Conservation (phyloP, 2,329 filamentous ascomycete species). For the Talaromyces marneffei region DNA sequence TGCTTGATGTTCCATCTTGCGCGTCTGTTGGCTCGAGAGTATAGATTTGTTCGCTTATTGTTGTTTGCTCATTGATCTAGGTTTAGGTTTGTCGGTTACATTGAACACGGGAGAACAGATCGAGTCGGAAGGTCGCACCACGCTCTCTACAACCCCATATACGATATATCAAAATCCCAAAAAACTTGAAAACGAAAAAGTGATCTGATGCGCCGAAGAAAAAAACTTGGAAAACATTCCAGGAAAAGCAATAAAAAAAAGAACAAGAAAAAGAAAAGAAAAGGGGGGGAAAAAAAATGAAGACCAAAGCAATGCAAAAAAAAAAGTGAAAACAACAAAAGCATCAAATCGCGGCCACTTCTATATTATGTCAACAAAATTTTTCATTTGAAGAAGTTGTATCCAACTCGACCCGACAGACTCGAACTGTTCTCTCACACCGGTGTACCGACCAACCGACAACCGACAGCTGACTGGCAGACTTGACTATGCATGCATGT, state of each 20-base stretch:
- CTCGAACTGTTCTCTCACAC: not conserved
- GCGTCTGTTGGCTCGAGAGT: conserved; percentile 45
- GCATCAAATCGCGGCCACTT: not conserved
- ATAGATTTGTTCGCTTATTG: not conserved
- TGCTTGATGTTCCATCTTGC: conserved; percentile 61
- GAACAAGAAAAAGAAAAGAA: not conserved
- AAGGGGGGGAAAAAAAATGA: no score
- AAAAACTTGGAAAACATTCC: not conserved
- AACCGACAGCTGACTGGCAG: not conserved
- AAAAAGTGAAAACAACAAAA: not conserved
- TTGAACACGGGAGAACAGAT: not conserved
- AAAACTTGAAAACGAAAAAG: conserved; percentile 8
- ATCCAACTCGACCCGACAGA: not conserved
- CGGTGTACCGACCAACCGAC: not conserved
- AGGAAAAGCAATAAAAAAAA: not conserved
- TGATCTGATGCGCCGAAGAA: not conserved
- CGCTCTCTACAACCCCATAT: not conserved
- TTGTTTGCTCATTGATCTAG: not conserved
- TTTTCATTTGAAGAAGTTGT: not conserved
- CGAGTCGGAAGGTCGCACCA: not conserved
- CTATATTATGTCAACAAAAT: not conserved
- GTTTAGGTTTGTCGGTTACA: not conserved
- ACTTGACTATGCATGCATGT: not conserved
- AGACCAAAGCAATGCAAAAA: no score
- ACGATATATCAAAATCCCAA: not conserved